Evolutionary conservation across 495 filamentous ascomycete genomes (phyloP), one percentile per base, ranked within the genome.

Genomic region (Darksidea phi): DNA sequence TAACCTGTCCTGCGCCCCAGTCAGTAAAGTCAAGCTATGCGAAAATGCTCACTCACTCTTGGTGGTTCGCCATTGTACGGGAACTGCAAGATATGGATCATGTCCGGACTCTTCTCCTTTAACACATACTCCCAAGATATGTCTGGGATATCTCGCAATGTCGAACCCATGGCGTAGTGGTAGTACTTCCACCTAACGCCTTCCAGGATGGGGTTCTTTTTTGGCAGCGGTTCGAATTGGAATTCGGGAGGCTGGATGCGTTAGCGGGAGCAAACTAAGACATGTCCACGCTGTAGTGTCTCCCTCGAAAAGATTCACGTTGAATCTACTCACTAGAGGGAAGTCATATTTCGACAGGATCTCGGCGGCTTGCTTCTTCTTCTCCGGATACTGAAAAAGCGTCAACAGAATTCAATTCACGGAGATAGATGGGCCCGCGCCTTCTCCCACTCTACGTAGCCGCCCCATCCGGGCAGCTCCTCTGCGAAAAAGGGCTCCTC

Each of bases 61-160:
- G 83, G 83, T 0, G 84, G 79, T 59, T 89, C 86, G 7, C 85
- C 86, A 43, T 88, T 88, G 73, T 88, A 88, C 0, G 85, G 86
- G 59, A 88, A 89, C 61, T 87, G 79, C 1, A 89, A 73, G 3
- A 88, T 74, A 71, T 89, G 86, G 15, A 84, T 69, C 86, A 88
- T 88, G 63, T 87, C 84, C 0, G 73, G 64, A 57, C 80, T 75
- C 61, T 88, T 89, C 70, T 88, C 86, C 45, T 77, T 58, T 17
- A 78, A 70, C 5, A 88, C 86, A 13, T 63, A 78, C 1, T 73
- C 59, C 86, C 85, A 89, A 24, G 77, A 81, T 50, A 80, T 77
- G 12, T 82, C 79, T 0, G 80, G 76, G 1, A 84, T 64, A 13
- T 72, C 62, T 3, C 63, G 63, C 5, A 87, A 72, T 4, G 79